Evolutionary conservation across 345 rosid genomes (phyloP).

Genomic region (Viola odorata): DNA sequence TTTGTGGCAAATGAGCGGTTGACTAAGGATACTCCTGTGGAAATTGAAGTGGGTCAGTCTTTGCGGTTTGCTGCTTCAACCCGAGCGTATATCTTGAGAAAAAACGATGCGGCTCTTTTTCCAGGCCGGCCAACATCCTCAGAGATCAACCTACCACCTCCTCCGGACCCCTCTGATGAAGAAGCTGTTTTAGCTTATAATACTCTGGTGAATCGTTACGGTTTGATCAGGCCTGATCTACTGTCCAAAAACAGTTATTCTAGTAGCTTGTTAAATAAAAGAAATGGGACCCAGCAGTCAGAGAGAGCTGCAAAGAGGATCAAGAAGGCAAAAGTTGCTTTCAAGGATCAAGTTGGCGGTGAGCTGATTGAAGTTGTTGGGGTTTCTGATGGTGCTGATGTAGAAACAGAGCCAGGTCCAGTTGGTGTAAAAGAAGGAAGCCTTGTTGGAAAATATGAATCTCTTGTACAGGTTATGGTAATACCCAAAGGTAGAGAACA

Average conservation of each 20-base stretch:
- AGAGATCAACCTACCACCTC: slow-evolving; percentile 67
- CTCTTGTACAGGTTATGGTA: slow-evolving; percentile 63
- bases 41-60: slow-evolving; percentile 74
- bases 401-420: slow-evolving; percentile 94
- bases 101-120: slow-evolving; percentile 78
- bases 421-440: slow-evolving; percentile 88
- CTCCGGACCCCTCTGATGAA: slow-evolving; percentile 78
- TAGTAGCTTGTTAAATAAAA: slow-evolving; percentile 13
- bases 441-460: slow-evolving; percentile 86
- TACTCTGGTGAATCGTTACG: slow-evolving; percentile 75
- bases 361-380: slow-evolving; percentile 89
- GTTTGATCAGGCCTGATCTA: slow-evolving; percentile 39
- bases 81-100: slow-evolving; percentile 67
- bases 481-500: slow-evolving; percentile 75
- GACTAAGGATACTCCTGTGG: slow-evolving; percentile 60
- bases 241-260: slow-evolving; percentile 22
- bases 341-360: slow-evolving; percentile 85
- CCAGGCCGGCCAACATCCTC: slow-evolving; percentile 47
- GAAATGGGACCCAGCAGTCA: slow-evolving; percentile 19
- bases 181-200: slow-evolving; percentile 82
- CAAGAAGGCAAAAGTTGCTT: slow-evolving; percentile 56
- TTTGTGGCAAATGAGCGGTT: slow-evolving; percentile 91
- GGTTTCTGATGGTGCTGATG: slow-evolving; percentile 86
- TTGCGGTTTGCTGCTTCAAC: slow-evolving; percentile 93
- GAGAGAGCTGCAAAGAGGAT: slow-evolving; percentile 53